Percentiles rank a stretch among this genome's conserved stretches.
Conservation (phyloP, 306 rosid genomes). For the Lathyrus oleraceus region DNA sequence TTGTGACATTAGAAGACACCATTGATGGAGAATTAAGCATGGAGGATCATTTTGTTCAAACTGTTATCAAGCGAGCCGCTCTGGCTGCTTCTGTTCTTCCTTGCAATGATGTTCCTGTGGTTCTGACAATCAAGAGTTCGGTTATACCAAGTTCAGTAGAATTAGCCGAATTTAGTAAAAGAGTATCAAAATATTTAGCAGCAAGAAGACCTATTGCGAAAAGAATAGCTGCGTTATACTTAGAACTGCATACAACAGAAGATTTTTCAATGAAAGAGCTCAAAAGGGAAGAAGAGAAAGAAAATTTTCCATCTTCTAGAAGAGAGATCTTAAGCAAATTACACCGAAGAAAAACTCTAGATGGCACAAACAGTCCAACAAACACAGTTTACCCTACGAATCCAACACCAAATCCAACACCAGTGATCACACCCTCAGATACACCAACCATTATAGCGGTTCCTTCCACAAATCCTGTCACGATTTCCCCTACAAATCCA, state of each 20-base stretch:
- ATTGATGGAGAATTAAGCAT: conserved; percentile 44
- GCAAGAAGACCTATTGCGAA: conserved; percentile 35
- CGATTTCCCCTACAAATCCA: conserved; percentile 67
- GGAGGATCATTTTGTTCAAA: conserved; percentile 47
- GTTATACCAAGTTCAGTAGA: conserved; percentile 44
- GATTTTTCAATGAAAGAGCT: conserved; percentile 49
- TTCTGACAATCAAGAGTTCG: conserved; percentile 47
- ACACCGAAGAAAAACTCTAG: conserved; percentile 46
- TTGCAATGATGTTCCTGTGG: conserved; percentile 54
- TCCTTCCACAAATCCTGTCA: conserved; percentile 76
- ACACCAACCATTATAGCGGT: conserved; percentile 76
- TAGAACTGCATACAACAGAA: conserved; percentile 47
- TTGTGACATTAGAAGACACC: conserved; percentile 51
- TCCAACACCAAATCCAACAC: conserved; percentile 47
- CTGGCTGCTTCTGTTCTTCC: conserved; percentile 51
- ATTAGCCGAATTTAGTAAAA: conserved; percentile 44
- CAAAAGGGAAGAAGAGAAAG: conserved; percentile 50
- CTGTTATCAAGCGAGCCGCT: conserved; percentile 41
- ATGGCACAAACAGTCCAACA: conserved; percentile 47
- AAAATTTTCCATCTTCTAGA: conserved; percentile 40
- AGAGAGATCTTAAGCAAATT: conserved; percentile 45
- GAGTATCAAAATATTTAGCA: conserved; percentile 51
- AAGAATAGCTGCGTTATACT: conserved; percentile 53
- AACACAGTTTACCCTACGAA: conserved; percentile 62
- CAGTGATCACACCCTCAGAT: conserved; percentile 49